Evolutionary conservation across 768 basidiomycete species (phyloP), one percentile per base, ranked within the genome.

Genomic region (Boletus reticuloceps): DNA sequence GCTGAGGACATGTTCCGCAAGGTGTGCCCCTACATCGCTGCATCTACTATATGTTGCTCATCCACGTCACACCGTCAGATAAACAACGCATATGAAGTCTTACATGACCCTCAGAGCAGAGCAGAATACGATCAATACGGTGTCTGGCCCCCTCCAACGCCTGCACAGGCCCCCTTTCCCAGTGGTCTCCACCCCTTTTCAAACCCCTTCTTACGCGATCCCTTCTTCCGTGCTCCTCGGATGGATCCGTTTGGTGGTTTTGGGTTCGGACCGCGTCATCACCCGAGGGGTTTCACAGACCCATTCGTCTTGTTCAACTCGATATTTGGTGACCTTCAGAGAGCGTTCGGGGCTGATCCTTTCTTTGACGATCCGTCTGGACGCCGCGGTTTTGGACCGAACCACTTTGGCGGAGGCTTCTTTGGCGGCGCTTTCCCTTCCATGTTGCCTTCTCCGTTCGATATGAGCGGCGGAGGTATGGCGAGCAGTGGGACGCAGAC

Each of bases 61-160:
- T 29, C 22, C 3, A 34, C 20, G 6, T 27, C 20, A 34, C 41
- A 41, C 29, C 32, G 45, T 38, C 51, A 90, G 85, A 80, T 90
- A 43, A 88, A 85, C 61, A 86, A 89, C 57, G 88, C 89, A 29
- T 91, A 90, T 62, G 89, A 91, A 66, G 80, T 92, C 3, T 70
- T 92, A 51, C 83, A 67, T 48, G 82, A 92, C 63, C 63, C 79
- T 2, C 70, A 79, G 50, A 90, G 80, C 54, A 82, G 88, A 48
- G 76, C 73, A 63, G 79, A 79, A 11, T 91, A 90, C 66, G 90
- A 92, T 63, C 66, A 69, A n/a, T 73, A 85, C 58, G 88, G 89
- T 37, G 76, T 83, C 47, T 91, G 86, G 85, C 90, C 90, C 12
- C 87, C 86, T 10, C 85, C 85, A n/a, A 43, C 53, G 19, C 47